These are phyloP conservation scores for Grosmannia penicillata DNA, from an alignment of 2,329 filamentous ascomycete species.

Conservation along the genomic window DNA sequence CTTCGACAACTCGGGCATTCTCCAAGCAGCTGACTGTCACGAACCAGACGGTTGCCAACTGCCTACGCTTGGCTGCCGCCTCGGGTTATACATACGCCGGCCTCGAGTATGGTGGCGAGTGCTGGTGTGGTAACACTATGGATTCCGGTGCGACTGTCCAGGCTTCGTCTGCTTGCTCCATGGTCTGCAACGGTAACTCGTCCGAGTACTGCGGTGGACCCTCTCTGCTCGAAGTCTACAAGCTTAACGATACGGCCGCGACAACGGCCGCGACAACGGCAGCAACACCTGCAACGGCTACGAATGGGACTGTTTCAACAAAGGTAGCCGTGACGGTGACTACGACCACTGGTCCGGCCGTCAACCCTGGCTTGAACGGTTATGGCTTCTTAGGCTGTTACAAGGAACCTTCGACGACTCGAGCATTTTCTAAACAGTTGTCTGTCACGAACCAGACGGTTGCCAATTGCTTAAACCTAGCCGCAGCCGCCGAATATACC, in stretches of 20 bases:
- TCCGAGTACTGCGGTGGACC: constrained; percentile 11
- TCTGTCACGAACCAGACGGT: constrained; percentile 10
- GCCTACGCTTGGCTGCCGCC: background rate
- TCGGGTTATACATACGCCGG: constrained; percentile 30
- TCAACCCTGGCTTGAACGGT: constrained; percentile 19
- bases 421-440: constrained; percentile 10
- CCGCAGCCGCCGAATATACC: constrained; percentile 18
- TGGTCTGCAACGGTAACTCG: constrained; percentile 12
- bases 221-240: constrained; percentile 10
- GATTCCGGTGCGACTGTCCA: constrained; percentile 9
- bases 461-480: constrained; percentile 10
- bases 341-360: constrained; percentile 10
- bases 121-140: constrained; percentile 9
- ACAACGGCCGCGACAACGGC: background rate
- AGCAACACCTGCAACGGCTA: background rate
- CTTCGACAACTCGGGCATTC: constrained; percentile 10
- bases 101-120: constrained; percentile 34
- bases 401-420: constrained; percentile 10
- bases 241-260: constrained; percentile 6
- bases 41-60: constrained; percentile 13
- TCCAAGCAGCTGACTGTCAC: constrained; percentile 4
- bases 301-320: too few relatives aligned
- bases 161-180: constrained; percentile 13
- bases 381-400: constrained; percentile 21
- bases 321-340: too few relatives aligned